Evolutionary conservation across 2,329 filamentous ascomycete genomes (phyloP), one percentile per base, ranked within the genome.

Genomic region (Myrmaecium sp.): DNA sequence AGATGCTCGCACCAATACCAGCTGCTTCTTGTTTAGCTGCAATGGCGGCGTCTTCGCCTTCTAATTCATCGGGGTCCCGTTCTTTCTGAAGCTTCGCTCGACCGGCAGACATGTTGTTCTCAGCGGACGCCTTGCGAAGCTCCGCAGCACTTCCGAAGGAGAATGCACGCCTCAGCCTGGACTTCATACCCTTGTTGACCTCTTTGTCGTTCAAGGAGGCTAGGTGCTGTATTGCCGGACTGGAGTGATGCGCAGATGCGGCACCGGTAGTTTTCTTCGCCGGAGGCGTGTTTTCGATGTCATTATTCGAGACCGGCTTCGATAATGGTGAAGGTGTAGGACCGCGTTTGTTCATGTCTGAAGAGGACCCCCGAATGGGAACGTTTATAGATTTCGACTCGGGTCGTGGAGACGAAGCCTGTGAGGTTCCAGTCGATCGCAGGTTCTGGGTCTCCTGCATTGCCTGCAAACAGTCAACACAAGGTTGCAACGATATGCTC

Each of bases 121-220:
- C 66, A 4, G 67, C 72, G 7, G 72, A 74, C 8, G 74, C 77
- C 44, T 77, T 77, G 35, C 77, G 69, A 25, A 98, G 70, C 46
- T 98, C 89, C 6, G 86, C 81, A 21, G 84, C 81, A 48, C 86
- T 95, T 26, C 89, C 84, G 53, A 98, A 98, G 0, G 89, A 98
- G 43, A 98, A 93, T 0, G 89, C 89, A 40, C 89, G 69, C 29
- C 89, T 72, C 32, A 98, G 61, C 37, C 84, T 67, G 11, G 79
- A 84, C 55, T 94, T 94, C 55, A 74, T 82, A 47, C 82, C 83
- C 36, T 74, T 66, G 46, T 70, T 78, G 15, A 61, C 60, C 28
- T 81, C 80, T 46, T 79, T 86, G 38, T 86, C 78, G 33, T 75
- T 86, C 30, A 95, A 64, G n/a, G 84, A 82, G 23, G 79, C 73